Evolutionary conservation across 1,139 yeast genomes (phyloP), one percentile per base, ranked within the genome.

Genomic region (Williopsis jadinii): DNA sequence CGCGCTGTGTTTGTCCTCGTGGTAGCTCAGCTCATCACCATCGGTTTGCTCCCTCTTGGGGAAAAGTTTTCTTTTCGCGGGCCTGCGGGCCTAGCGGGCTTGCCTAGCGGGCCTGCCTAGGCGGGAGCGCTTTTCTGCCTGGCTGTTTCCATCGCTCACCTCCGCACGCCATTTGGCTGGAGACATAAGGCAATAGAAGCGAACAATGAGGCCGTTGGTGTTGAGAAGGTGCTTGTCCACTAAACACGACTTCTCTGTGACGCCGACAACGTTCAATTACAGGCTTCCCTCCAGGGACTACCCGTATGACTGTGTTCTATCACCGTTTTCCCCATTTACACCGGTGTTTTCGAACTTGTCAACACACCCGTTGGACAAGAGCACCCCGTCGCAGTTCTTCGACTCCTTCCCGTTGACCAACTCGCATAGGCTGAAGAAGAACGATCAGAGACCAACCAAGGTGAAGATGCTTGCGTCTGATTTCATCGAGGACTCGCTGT

Each of bases 401-500:
- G 62, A 68, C 28, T 56, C 64, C 34, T 70, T 65, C 41, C 80
- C 81, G 3, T 44, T 67, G 31, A 63, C 71, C 2, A 77, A 66
- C 34, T 68, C 78, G 10, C 64, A 65, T 28, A 70, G 70, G 43
- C 62, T 84, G 38, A 60, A 74, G 1, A 66, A 70, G 38, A 58
- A 68, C 8, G 37, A 46, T 3, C 52, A 53, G 15, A 68, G 92
- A 29, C 95, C 95, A 0, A 66, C 57, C 31, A 70, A 73, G 34
- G 76, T 77, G 3, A 80, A 84, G 55, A 81, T 86, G 90, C 64
- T 81, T 28, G 66, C 81, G 0, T 68, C 85, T 12, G 95, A 85
- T 54, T 87, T 84, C 60, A 86, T 86, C 44, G 95, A 86, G 52
- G 95, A 86, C 58, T 81, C 94, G 14, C 64, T 86, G 52, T 86